These are phyloP conservation scores for Microthlaspi erraticum DNA, from an alignment of 345 rosid species.

Conservation along the genomic window DNA sequence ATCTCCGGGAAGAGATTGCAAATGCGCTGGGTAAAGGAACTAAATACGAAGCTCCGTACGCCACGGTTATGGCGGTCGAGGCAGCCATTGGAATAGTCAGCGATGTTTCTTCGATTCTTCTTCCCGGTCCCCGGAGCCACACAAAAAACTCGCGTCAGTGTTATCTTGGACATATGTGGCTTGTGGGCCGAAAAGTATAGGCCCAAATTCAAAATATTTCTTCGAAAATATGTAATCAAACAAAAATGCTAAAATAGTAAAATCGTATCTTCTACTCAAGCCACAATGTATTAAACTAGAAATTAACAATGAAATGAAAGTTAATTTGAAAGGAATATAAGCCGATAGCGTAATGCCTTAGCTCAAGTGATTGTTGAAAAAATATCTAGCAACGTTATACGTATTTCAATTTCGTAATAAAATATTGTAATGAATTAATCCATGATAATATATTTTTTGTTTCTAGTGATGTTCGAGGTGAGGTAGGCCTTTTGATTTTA, in stretches of 20 bases:
- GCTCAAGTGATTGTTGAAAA: background rate
- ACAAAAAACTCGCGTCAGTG: constrained; percentile 2
- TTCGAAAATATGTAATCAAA: too few relatives aligned
- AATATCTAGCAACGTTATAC: background rate
- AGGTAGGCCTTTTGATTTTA: constrained; percentile 8
- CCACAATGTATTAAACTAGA: too few relatives aligned
- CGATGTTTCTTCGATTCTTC: background rate
- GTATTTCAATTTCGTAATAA: constrained; percentile 5
- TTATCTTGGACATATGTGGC: background rate
- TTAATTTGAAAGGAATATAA: constrained; percentile 5
- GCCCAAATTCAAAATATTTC: too few relatives aligned
- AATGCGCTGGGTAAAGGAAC: constrained; percentile 28
- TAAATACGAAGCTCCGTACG: constrained; percentile 32
- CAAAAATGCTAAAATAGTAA: too few relatives aligned
- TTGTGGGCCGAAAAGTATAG: background rate
- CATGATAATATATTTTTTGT: constrained; percentile 16
- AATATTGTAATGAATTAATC: background rate
- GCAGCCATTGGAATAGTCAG: constrained; percentile 46
- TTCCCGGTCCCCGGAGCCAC: constrained; percentile 16
- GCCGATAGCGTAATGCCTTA: constrained; percentile 11
- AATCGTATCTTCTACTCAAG: too few relatives aligned
- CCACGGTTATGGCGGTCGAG: constrained; percentile 40
- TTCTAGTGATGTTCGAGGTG: constrained; percentile 30
- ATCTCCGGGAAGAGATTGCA: constrained; percentile 6
- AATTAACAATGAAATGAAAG: too few relatives aligned